Evolutionary conservation across 73 alveolate species (phyloP).

Genomic region (Paramecium sonneborni): DNA sequence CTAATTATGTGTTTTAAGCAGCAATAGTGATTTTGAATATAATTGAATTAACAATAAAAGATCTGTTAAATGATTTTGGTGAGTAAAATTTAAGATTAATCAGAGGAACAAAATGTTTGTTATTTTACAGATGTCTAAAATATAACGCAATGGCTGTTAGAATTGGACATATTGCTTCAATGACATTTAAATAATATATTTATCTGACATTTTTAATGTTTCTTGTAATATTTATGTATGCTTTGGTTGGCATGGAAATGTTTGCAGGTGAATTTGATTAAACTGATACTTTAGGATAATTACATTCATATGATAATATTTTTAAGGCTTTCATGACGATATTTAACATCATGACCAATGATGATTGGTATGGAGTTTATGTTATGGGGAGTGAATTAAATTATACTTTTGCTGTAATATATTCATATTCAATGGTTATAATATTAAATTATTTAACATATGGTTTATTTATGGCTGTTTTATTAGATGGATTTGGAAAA

Average conservation of each 20-base stretch:
- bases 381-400: neutral
- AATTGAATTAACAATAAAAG: neutral
- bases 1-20: neutral
- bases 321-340: conserved; percentile 35
- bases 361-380: conserved; percentile 53
- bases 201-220: conserved; percentile 1
- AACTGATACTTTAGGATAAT: neutral
- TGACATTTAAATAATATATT: conserved; percentile 41
- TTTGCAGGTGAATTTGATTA: conserved; percentile 33
- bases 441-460: neutral
- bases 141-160: conserved; percentile 23
- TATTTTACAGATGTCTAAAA: conserved; percentile 27
- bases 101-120: conserved; percentile 1
- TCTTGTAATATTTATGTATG: neutral
- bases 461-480: conserved; percentile 49
- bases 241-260: conserved; percentile 37
- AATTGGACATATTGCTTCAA: conserved; percentile 33
- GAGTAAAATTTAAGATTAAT: conserved; percentile 7
- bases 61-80: neutral
- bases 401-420: neutral
- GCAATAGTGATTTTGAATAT: neutral
- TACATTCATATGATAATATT: conserved; percentile 40
- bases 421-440: conserved; percentile 13
- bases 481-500: conserved; percentile 29
- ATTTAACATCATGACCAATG: conserved; percentile 37